Evolutionary conservation across 208 protist species (phyloP), one percentile per base, ranked within the genome.

Genomic region (Vickermania ingenoplastis): DNA sequence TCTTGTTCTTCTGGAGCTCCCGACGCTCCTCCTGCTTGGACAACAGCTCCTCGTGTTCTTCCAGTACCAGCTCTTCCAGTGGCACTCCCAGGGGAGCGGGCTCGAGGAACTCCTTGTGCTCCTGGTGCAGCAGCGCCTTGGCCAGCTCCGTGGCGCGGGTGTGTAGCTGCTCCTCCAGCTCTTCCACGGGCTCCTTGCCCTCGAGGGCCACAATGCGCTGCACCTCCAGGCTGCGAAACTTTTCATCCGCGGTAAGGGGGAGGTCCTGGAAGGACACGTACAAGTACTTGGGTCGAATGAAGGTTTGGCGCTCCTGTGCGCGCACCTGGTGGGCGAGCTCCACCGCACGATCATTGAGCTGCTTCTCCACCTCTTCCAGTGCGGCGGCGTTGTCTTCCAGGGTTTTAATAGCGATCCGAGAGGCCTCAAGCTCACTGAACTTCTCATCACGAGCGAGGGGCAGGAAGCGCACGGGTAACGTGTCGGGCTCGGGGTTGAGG

Each of bases 321-420:
- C 73, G 69, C 67, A 79, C 64, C 73, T 89, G 67, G 58, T 75
- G 75, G n/a, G 86, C 86, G 49, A 93, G 66, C 57, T 89, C 86
- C 53, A 83, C 71, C 21, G 75, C 80, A 21, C 80, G 80, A 24
- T 87, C 79, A 57, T 86, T 91, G 31, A 93, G 73, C 50, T 79
- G 79, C 17, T 90, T 70, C 23, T 66, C 69, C 31, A 88, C 83
- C 66, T 84, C 81, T 41, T 66, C 31, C 29, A 86, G 29, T 13
- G 54, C 53, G 2, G 57, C 41, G 0, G 41, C 79, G 56, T 88
- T 81, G 26, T 67, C 57, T 72, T 61, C 76, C 85, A 86, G 31
- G 85, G 61, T 77, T 68, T 78, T 89, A 57, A 89, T 70, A 62
- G 72, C 54, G 4, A 67, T 66, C 23, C 79, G 75, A 59, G 79